Base-by-base conservation (phyloP, 129 eudicot species). In the Saussurea involucrata region DNA sequence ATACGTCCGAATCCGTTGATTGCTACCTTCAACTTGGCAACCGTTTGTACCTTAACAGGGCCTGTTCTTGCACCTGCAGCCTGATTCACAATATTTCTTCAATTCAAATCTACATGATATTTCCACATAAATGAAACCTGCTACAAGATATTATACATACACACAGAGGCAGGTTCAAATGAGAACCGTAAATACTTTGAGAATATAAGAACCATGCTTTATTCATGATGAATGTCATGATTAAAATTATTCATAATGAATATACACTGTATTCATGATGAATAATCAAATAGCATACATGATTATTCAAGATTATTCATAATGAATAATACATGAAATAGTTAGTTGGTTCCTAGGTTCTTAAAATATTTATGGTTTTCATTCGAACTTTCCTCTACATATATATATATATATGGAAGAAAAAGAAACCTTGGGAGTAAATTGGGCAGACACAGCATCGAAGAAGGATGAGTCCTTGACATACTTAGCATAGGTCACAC, bases 1-100 rank as follows among this genome's bases (percentile, higher is more conserved):
- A 95, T 95, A 69, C 99, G 92, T 58, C 99, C 99, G 17, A 95
- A 95, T 33, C 99, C 99, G 49, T 95, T 95, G 85, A 95, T 95
- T 55, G 99, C 99, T 66, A 95, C 99, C 90, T 95, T 95, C 83
- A 95, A 60, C 82, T 95, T 92, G 28, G 99, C 99, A 8, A 87
- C 90, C 20, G 92, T 83, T 46, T 84, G 85, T 61, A 87, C 83
- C 88, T 79, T 95, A 6, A 80, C 86, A 5, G 89, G 87, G 24
- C 84, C 24, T 81, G 90, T 84, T 76, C 74, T 85, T 78, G 85
- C 76, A 68, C 76, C 87, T 80, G 85, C 76, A 68, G 83, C 82
- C 97, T 91, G 76, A 73, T 66, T 57, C 29, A 73, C 24, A 73
- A 72, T 4, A 15, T 5, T 18, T 32, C 8, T 25, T 24, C 20